Conservation (phyloP, 768 basidiomycete genomes). For the Cyclocybe cylindracea region DNA sequence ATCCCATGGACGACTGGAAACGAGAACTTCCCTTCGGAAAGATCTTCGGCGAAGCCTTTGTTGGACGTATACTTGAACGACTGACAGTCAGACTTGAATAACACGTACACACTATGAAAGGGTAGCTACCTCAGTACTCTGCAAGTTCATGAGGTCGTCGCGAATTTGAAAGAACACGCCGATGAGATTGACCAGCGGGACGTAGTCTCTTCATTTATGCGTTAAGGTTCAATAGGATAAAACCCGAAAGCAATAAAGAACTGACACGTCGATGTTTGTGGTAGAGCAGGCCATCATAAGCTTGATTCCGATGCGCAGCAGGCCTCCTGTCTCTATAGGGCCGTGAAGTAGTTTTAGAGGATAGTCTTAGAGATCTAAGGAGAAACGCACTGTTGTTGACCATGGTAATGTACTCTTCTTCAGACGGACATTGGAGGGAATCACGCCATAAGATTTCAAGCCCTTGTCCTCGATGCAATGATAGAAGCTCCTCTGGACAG, state of each 20-base stretch:
- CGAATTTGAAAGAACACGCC: constrained; percentile 95
- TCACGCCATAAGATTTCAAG: constrained; percentile 95
- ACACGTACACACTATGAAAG: not conserved
- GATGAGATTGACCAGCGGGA: constrained; percentile 91
- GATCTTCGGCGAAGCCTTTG: constrained; percentile 90
- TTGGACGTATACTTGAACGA: constrained; percentile 70
- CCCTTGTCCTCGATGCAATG: constrained; percentile 94
- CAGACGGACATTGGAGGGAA: constrained; percentile 85
- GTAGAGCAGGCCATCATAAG: constrained; percentile 93
- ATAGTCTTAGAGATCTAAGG: not conserved
- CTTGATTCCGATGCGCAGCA: constrained; percentile 90
- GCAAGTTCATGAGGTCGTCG: constrained; percentile 97
- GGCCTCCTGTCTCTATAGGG: constrained; percentile 84
- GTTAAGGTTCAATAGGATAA: not conserved
- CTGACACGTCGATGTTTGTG: constrained; percentile 59
- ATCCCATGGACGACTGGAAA: constrained; percentile 94
- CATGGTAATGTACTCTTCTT: constrained; percentile 94
- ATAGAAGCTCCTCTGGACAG: constrained; percentile 60
- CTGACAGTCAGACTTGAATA: too few species aligned
- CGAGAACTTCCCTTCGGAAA: constrained; percentile 97
- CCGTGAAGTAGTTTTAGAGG: not conserved
- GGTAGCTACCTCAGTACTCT: constrained; percentile 71
- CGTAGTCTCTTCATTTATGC: constrained; percentile 65
- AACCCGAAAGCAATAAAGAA: not conserved
- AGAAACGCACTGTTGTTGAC: constrained; percentile 82